Evolutionary conservation across 768 basidiomycete genomes (phyloP), one percentile per base, ranked within the genome.

Genomic region (Xerocomellus dryophilus): DNA sequence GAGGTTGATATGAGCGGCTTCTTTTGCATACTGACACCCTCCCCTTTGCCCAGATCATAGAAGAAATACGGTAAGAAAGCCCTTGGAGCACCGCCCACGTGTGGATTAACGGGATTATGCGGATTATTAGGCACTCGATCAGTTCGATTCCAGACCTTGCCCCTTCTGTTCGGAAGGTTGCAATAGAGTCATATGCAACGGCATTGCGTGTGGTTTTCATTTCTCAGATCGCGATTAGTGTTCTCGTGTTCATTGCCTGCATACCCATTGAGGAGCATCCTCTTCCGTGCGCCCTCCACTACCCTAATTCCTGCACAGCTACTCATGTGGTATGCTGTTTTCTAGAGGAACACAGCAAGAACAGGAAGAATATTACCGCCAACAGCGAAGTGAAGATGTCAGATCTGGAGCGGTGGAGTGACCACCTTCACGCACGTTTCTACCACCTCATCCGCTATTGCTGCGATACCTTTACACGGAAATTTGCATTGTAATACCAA

Each of bases 191-290:
- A 2, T 95, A 93, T 72, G 83, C 83, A 43, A 81, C 83, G 65
- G 88, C 92, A 54, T 75, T 94, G 63, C 84, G 81, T 64, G 83
- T 83, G 59, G 90, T 92, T 55, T 95, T 94, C 76, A 83, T 91
- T 54, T 85, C 84, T 64, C 91, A 93, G 65, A 76, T 79, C 48
- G 85, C 78, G 29, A 73, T 87, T 59, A 86, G 85, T 58, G 59
- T 90, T 64, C 65, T 90, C 54, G 78, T 80, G 38, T 81, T 92
- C 66, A 71, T 93, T 54, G 77, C 81, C 41, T 85, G 82, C 66
- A 63, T 91, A 59, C 86, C 88, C 7, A 89, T 94, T 46, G 81
- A 89, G 72, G 90, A 90, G 66, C 85, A 83, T 65, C 72, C 76
- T 31, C 67, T 88, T 65, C 83, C 87, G 67, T 70, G 51, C 50